Conservation (phyloP, 75 land plant species). For the Pinus taeda region DNA sequence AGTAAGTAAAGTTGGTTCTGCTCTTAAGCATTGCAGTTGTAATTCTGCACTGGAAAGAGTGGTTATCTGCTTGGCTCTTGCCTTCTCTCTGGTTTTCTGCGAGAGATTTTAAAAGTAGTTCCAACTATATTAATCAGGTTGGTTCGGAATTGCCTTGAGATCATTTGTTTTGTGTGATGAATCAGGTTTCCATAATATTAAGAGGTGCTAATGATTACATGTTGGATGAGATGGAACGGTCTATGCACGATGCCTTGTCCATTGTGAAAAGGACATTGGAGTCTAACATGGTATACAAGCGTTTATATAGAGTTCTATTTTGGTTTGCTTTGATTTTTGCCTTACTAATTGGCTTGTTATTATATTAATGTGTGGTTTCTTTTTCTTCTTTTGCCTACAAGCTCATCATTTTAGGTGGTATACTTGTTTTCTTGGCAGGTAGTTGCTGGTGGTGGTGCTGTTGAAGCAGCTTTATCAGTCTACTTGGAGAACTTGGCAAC, state of each 20-base stretch:
- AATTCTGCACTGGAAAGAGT: not conserved
- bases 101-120: not conserved
- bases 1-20: constrained; percentile 31
- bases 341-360: not conserved
- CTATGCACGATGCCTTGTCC: constrained; percentile 90
- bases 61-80: not conserved
- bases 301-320: not conserved
- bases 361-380: not conserved
- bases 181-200: constrained; percentile 82
- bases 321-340: not conserved
- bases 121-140: constrained; percentile 4
- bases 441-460: constrained; percentile 99
- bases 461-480: constrained; percentile 95
- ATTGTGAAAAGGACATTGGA: constrained; percentile 97
- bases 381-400: too few relatives aligned
- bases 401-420: not conserved
- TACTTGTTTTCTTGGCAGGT: constrained; percentile 39
- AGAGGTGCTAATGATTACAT: constrained; percentile 98
- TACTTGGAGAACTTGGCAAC: constrained; percentile 92
- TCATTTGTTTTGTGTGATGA: not conserved
- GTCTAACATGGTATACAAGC: constrained; percentile 65
- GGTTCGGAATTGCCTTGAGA: not conserved
- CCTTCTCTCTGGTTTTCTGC: not conserved
- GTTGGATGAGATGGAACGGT: constrained; percentile 98
- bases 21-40: not conserved